Evolutionary conservation across 2,329 filamentous ascomycete species (phyloP), one percentile per base, ranked within the genome.

Genomic region (Diaporthe destruens): DNA sequence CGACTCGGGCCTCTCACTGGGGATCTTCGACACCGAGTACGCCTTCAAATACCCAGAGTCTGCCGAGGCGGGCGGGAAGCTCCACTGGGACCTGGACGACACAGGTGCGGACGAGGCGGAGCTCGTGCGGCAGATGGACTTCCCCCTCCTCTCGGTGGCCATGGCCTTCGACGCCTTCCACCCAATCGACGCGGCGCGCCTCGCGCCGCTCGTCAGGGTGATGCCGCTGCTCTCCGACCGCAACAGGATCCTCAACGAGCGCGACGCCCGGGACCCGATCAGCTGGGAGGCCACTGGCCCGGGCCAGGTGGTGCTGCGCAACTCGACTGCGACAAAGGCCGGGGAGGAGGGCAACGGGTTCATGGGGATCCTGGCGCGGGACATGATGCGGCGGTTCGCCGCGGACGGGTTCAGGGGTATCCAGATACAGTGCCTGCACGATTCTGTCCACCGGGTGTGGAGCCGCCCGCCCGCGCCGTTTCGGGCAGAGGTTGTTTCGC

Each of bases 41-140:
- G 23, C 55, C 12, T 79, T 75, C 75, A 75, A 75, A 54, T 49
- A 66, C 1, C 71, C 76, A 11, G 72, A 74, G 20, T 79, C 79
- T 0, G 75, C 55, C 1, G 74, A 72, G 3, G 69, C 74, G 0
- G 76, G 75, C 12, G 78, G 79, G 4, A 74, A 70, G 49, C 75
- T 81, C 11, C 77, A 77, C 72, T 81, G 79, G 79, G 72, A 79
- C 44, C 9, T 51, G 3, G 55, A 20, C 20, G 63, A 76, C 56
- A 12, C 54, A 6, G 32, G 20, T 1, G 69, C 71, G 16, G 73
- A 72, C n/a, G 59, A 29, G 3, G 71, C 73, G 16, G 55, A 71
- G 59, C 75, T 80, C 23, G 75, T 78, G 1, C 76, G 76, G 51
- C 76, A 78, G 71, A 81, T 81, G 79, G 79, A 80, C 65, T 80